Evolutionary conservation across 495 filamentous ascomycete species (phyloP).

Genomic region (Lindgomyces ingoldianus): DNA sequence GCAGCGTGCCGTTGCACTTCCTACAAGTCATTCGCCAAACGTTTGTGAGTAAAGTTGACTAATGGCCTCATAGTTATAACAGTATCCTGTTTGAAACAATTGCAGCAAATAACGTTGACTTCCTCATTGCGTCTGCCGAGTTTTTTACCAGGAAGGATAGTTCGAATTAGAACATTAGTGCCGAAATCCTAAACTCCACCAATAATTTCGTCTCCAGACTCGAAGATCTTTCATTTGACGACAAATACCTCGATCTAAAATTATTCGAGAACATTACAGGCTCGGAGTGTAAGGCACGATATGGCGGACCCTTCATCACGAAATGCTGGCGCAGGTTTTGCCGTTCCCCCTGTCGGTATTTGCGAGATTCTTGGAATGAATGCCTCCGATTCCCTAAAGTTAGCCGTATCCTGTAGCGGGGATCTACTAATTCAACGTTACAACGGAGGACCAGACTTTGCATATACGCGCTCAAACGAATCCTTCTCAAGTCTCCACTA

Average conservation of each 20-base stretch:
- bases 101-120: conserved; percentile 44
- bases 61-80: conserved; percentile 43
- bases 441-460: not conserved
- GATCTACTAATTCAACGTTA: not conserved
- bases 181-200: not conserved
- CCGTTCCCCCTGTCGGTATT: not conserved
- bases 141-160: conserved; percentile 34
- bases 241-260: conserved; percentile 9
- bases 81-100: conserved; percentile 49
- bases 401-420: conserved; percentile 2
- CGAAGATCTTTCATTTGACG: conserved; percentile 5
- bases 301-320: conserved; percentile 5
- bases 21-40: conserved; percentile 6
- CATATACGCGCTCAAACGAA: not conserved
- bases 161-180: not conserved
- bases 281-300: not conserved
- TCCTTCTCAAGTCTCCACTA: not conserved
- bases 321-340: conserved; percentile 14
- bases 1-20: conserved; percentile 25
- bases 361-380: not conserved
- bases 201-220: not conserved
- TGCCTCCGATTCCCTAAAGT: not conserved
- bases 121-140: conserved; percentile 41
- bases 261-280: conserved; percentile 19
- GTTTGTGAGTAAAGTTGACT: not conserved